Base-by-base conservation (phyloP, 2,329 filamentous ascomycete species). In the Ascochyta koolunga region DNA sequence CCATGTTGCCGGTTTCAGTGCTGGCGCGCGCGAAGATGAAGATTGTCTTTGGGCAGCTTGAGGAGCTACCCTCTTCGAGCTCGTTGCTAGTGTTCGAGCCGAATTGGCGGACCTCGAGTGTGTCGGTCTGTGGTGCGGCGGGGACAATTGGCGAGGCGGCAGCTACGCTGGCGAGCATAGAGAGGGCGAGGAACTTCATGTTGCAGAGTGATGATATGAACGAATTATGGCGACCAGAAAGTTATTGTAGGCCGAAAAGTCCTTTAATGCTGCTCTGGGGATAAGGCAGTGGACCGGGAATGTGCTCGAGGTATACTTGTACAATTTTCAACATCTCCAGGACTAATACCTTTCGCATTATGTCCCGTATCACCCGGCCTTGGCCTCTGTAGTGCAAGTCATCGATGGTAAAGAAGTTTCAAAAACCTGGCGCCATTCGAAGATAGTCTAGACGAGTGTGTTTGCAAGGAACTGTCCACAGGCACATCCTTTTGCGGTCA, bases 21-120 rank as follows among this genome's bases (percentile, higher is more conserved):
- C 59, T 63, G 7, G 61, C 68, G 7, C 69, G 59, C 9, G 67
- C 68, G 24, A 65, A 71, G 41, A 70, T 69, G 50, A 70, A 59
- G 37, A 70, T 70, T 0, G 55, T 62, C 21, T 61, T 62, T 9
- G 68, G 68, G 22, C 69, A 70, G 13, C 43, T 38, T 19, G 54
- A 49, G 6, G 51, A 35, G 31, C 29, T 54, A 27, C 67, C 67
- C 11, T 51, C 41, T 31, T 68, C 63, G 24, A 70, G 68, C 11
- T 70, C 66, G 19, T 57, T 65, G 6, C 56, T 47, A 7, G 36
- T 55, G 36, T 36, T 33, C 1, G 50, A 50, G 10, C 50, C 44
- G 6, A 61, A 38, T n/a, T 66, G 60, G 35, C 64, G 62, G 24
- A 33, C 29, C n/a, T 64, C 43, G 3, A 64, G n/a, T 3, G 49